These are phyloP conservation scores for Metschnikowia chrysomelidarum DNA, from an alignment of 805 yeast genomes.

Conservation along the genomic window DNA sequence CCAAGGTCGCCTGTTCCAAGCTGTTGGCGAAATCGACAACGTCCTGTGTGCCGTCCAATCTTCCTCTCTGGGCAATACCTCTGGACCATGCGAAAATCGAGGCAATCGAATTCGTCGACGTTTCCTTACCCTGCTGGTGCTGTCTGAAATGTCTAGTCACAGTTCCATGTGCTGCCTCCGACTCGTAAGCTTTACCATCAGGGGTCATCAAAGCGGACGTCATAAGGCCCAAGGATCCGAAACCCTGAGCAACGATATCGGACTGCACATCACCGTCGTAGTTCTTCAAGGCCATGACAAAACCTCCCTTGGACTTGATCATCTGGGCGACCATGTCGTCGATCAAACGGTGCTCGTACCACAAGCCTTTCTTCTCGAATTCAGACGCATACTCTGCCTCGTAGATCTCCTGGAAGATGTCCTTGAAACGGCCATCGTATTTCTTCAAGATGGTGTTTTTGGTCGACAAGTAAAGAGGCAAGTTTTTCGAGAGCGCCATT, in stretches of 20 bases:
- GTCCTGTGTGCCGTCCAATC: constrained; percentile 80
- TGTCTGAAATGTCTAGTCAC: constrained; percentile 96
- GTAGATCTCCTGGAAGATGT: constrained; percentile 81
- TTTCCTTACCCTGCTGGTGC: constrained; percentile 95
- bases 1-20: constrained; percentile 81
- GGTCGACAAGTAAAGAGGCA: constrained; percentile 84
- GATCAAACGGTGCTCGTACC: constrained; percentile 95
- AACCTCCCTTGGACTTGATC: constrained; percentile 95
- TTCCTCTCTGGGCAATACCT: constrained; percentile 91
- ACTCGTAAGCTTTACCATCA: constrained; percentile 92
- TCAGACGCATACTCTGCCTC: constrained; percentile 62
- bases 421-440: constrained; percentile 95
- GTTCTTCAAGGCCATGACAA: constrained; percentile 92
- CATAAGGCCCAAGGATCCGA: constrained; percentile 95
- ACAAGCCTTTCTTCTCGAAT: constrained; percentile 79
- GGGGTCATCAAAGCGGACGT: constrained; percentile 96
- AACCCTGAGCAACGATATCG: constrained; percentile 97
- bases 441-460: constrained; percentile 92
- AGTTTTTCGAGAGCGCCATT: constrained; percentile 72
- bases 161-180: constrained; percentile 99
- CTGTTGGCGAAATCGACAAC: constrained; percentile 76
- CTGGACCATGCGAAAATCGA: constrained; percentile 97
- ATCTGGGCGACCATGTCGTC: constrained; percentile 99
- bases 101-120: constrained; percentile 96
- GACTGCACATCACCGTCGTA: constrained; percentile 98